Conservation (phyloP, 768 basidiomycete species). For the Podaxis carcinomalis region DNA sequence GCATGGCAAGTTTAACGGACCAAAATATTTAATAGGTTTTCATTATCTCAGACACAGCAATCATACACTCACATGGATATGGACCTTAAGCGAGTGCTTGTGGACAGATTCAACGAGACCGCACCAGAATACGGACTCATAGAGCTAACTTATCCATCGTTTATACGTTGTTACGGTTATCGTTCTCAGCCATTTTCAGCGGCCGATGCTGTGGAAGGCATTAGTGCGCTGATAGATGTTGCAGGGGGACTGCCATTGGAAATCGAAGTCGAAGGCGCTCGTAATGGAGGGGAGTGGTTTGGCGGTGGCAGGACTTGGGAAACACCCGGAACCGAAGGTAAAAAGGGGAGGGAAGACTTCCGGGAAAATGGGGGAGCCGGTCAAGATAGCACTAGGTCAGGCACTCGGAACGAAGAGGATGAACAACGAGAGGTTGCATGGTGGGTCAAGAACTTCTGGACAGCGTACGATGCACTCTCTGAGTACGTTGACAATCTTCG, state of each 20-base stretch:
- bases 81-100: conserved; percentile 79
- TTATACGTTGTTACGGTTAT: conserved; percentile 89
- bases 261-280: conserved; percentile 81
- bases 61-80: conserved; percentile 95
- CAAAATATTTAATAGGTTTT: conserved; percentile 56
- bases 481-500: conserved; percentile 58
- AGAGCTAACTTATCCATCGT: conserved; percentile 91
- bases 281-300: conserved; percentile 96
- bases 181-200: conserved; percentile 85
- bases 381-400: conserved; percentile 4
- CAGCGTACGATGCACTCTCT: conserved; percentile 84
- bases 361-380: not conserved
- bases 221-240: conserved; percentile 84
- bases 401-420: conserved; percentile 23
- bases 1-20: not conserved
- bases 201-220: conserved; percentile 88
- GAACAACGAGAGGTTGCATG: conserved; percentile 46
- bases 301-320: conserved; percentile 82
- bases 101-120: conserved; percentile 79
- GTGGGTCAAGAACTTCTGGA: conserved; percentile 95
- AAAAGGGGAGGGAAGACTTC: conserved; percentile 30
- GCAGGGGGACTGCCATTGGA: conserved; percentile 90
- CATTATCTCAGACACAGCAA: conserved; percentile 91
- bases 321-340: conserved; percentile 32
- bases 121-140: conserved; percentile 94